Evolutionary conservation across 805 yeast genomes (phyloP).

Genomic region (Metschnikowia anglica): DNA sequence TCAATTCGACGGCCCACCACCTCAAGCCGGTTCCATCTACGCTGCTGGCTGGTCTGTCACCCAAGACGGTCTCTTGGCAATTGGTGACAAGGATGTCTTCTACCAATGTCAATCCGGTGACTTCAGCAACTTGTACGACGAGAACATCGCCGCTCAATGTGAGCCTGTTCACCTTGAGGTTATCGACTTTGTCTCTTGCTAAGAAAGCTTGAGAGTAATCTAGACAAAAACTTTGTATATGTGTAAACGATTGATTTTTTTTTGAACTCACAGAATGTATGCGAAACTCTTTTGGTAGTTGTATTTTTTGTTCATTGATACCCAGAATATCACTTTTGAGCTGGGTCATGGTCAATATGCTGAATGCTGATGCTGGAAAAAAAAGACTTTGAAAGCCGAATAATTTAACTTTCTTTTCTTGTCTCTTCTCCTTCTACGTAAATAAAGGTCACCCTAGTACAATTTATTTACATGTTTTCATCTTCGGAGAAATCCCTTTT

Average conservation of each 20-base stretch:
- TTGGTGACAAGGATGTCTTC: slow-evolving; percentile 60
- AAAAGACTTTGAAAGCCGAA: no score
- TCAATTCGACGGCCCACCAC: slow-evolving; percentile 80
- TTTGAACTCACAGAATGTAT: background rate
- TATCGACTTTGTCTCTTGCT: slow-evolving; percentile 59
- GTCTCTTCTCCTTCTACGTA: no score
- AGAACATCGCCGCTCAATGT: slow-evolving; percentile 51
- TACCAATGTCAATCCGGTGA: slow-evolving; percentile 75
- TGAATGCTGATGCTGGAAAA: no score
- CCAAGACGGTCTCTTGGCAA: slow-evolving; percentile 57
- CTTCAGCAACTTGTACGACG: slow-evolving; percentile 77
- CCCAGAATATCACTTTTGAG: no score
- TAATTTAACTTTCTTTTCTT: no score
- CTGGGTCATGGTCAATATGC: background rate
- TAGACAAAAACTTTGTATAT: slow-evolving; percentile 8
- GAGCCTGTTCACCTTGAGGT: slow-evolving; percentile 57
- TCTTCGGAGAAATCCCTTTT: slow-evolving; percentile 34
- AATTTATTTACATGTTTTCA: slow-evolving; percentile 11
- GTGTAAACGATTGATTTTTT: slow-evolving; percentile 16
- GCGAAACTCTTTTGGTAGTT: no score
- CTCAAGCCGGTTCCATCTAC: slow-evolving; percentile 52
- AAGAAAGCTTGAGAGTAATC: no score
- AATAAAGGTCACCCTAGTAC: no score
- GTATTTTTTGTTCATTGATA: no score
- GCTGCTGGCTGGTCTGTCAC: slow-evolving; percentile 45